Evolutionary conservation across 257 asterid species (phyloP), one percentile per base, ranked within the genome.

Genomic region (Ehretia macrophylla): DNA sequence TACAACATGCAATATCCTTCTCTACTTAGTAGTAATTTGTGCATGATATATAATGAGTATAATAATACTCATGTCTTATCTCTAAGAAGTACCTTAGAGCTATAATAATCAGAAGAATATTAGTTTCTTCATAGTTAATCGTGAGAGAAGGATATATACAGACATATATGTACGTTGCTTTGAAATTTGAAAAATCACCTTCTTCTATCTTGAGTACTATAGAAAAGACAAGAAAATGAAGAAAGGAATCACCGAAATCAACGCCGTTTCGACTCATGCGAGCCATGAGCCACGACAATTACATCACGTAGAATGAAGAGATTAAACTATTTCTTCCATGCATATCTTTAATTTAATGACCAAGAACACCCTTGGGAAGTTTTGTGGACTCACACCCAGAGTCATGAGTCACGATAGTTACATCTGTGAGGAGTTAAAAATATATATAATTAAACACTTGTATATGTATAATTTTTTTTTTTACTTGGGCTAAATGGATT

Each of bases 201-300:
- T 48, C 53, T 44, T 56, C 42, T 27, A 6, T 67, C 66, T 42
- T 47, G 56, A 6, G 35, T 27, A 27, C 3, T 1, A 65, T 47
- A 58, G 62, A 64, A 75, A 68, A 74, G 68, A 82, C 70, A 77
- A 81, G 65, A 77, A 71, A 32, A 67, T 73, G 77, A 76, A 75
- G 82, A 64, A 79, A 75, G 81, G 86, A 79, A 83, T 80, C 86
- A 68, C 76, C 90, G 85, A 77, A 83, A 81, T 83, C 68, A 79
- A 52, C 88, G 95, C 77, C 95, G 90, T 86, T 81, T 81, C 79
- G 91, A 67, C 78, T 75, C 79, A 75, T 74, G 86, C 48, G 91
- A 73, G 37, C 72, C 81, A 67, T 68, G 66, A 0, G 4, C 35
- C 35, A 27, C 6, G 23, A 66, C 70, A 59, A 55, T 27, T 48